Evolutionary conservation across 2,329 filamentous ascomycete genomes (phyloP).

Genomic region (Grosmannia serpens): DNA sequence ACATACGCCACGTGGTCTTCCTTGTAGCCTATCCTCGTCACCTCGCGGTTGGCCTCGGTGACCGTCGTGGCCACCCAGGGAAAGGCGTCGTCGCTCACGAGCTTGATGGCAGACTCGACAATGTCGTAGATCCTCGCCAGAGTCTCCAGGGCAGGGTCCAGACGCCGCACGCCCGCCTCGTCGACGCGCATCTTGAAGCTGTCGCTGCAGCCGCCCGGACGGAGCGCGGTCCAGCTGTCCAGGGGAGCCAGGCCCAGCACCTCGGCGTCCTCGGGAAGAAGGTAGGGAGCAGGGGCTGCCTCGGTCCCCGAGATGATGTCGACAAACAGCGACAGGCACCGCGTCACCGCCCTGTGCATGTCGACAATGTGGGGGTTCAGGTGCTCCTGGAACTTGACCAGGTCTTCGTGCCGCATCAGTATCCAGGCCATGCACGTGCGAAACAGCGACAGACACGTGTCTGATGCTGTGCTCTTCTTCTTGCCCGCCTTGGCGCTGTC

Average conservation of each 20-base stretch:
- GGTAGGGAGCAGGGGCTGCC: slow-evolving; percentile 31
- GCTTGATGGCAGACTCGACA: slow-evolving; percentile 11
- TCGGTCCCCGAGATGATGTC: slow-evolving; percentile 28
- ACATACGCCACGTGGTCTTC: slow-evolving; percentile 1
- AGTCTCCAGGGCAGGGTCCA: slow-evolving; percentile 6
- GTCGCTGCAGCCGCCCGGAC: not conserved
- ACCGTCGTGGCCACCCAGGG: slow-evolving; percentile 8
- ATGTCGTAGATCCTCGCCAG: slow-evolving; percentile 14
- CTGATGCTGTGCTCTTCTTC: slow-evolving; percentile 18
- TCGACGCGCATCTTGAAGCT: slow-evolving; percentile 10
- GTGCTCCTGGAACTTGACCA: slow-evolving; percentile 32
- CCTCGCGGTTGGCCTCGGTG: slow-evolving; percentile 3
- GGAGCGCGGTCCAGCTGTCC: slow-evolving; percentile 13
- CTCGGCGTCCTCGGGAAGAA: slow-evolving; percentile 40
- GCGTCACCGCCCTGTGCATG: slow-evolving; percentile 34
- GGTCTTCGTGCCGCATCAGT: slow-evolving; percentile 31
- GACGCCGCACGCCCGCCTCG: slow-evolving; percentile 8
- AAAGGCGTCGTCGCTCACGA: slow-evolving; percentile 8
- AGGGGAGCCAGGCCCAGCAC: slow-evolving; percentile 32
- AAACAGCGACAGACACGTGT: slow-evolving; percentile 37
- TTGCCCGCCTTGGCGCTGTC: not conserved
- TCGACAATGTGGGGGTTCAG: slow-evolving; percentile 33
- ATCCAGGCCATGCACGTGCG: slow-evolving; percentile 46
- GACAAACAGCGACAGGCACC: slow-evolving; percentile 37
- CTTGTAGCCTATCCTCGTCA: slow-evolving; percentile 8